Base-by-base conservation (phyloP, 768 basidiomycete genomes). In the Tylopilus subfusipes region DNA sequence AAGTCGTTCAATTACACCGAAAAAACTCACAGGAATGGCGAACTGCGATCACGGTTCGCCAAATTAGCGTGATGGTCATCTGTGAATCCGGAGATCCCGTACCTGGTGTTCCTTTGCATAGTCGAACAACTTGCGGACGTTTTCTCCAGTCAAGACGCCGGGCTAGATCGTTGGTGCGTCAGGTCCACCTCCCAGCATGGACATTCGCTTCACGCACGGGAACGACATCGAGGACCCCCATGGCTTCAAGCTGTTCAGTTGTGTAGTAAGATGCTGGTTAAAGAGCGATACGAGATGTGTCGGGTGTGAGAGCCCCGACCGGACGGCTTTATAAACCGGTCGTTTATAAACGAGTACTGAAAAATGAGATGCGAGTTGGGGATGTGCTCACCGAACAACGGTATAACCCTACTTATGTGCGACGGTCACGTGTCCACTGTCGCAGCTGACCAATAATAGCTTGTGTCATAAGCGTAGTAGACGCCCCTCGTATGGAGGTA, bases 131-230 rank as follows among this genome's bases (percentile, higher is more conserved):
- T 94, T 95, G 75, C 93, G 85, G 64, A 93, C 90, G 71, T 98
- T 83, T 63, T 95, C 90, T 72, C 96, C 96, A 56, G 93, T 95
- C 70, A 99, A 75, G 57, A 99, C 96, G 60, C 96, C 96, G 71
- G 93, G 79, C 94, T 96, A 47, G 48, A 54, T 42, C 18, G 50
- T 27, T 43, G 11, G 40, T 36, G 4, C 44, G 42, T 56, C 27
- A 53, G 43, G 57, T 62, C 52, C 21, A 31, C 44, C 21, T 25
- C 13, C 10, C 34, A 8, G 43, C 21, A 10, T n/a, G 4, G n/a
- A 40, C 30, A 24, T 8, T 42, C 29, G n/a, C 10, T n/a, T n/a
- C 14, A 77, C 88, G 60, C 68, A 93, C 90, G 50, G 90, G 90
- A 59, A 93, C 88, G 67, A 90, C 79, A 67, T 91, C 89, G 69